These are phyloP conservation scores for Paramecium sexaurelia DNA, from an alignment of 73 alveolate genomes.

Conservation along the genomic window DNA sequence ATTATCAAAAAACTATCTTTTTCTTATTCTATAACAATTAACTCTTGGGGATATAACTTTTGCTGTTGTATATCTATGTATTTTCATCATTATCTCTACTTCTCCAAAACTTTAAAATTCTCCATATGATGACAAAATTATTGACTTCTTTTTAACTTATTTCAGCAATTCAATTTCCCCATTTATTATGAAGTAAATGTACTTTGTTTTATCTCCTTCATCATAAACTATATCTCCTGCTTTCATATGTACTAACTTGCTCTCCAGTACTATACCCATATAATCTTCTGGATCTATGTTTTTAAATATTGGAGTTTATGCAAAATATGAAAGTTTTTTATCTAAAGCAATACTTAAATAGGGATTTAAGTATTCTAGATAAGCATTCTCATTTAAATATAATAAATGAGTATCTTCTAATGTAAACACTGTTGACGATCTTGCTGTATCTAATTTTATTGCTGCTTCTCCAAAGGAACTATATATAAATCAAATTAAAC, in stretches of 20 bases:
- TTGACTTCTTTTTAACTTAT: not conserved
- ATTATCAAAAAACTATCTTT: constrained; percentile 32
- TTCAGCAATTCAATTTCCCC: constrained; percentile 29
- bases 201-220: constrained; percentile 8
- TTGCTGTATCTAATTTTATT: not conserved
- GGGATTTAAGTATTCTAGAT: not conserved
- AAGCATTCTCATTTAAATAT: not conserved
- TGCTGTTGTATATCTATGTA: constrained; percentile 24
- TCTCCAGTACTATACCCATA: constrained; percentile 33
- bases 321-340: not conserved
- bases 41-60: constrained; percentile 35
- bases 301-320: not conserved
- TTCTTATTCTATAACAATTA: constrained; percentile 11
- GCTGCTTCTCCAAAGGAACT: constrained; percentile 47
- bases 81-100: constrained; percentile 18
- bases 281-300: not conserved
- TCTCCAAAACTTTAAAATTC: constrained; percentile 19
- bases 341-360: constrained; percentile 7
- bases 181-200: constrained; percentile 25
- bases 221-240: constrained; percentile 17
- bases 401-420: not conserved
- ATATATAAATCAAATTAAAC: not conserved
- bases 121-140: constrained; percentile 33
- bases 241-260: not conserved
- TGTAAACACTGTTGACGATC: constrained; percentile 31